phyloP scores from a whole-genome alignment of 345 rosid genomes.

The Iberis pinnata region DNA sequence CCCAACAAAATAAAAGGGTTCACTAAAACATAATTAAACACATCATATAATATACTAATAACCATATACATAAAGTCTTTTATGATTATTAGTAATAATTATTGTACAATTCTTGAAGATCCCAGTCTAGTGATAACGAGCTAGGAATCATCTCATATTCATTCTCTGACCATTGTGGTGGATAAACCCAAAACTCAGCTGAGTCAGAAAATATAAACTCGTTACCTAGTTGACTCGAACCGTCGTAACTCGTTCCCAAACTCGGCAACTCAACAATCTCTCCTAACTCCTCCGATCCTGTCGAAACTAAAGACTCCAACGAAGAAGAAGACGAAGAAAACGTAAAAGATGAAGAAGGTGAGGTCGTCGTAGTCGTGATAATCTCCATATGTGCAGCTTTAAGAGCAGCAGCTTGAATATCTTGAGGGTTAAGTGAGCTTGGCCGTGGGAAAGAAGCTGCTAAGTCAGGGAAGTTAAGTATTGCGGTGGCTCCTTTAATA shows the following conservation, averaged over 20 bases:
- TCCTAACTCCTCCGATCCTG: constrained; percentile 52
- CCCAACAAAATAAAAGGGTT: constrained; percentile 28
- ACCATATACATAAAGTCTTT: not conserved
- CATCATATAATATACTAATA: constrained; percentile 8
- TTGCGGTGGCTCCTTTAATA: constrained; percentile 75
- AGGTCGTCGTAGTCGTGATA: constrained; percentile 23
- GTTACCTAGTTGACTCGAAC: constrained; percentile 29
- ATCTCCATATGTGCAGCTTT: constrained; percentile 76
- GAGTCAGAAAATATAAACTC: constrained; percentile 49
- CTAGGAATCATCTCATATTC: constrained; percentile 32
- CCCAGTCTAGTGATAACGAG: constrained; percentile 21
- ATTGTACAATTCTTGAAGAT: constrained; percentile 27
- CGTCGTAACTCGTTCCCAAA: constrained; percentile 49
- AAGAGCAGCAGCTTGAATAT: constrained; percentile 81
- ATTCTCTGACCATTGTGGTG: constrained; percentile 39
- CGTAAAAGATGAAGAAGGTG: constrained; percentile 25
- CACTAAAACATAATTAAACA: constrained; percentile 21
- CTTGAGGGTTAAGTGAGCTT: constrained; percentile 65
- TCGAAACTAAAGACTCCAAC: constrained; percentile 44
- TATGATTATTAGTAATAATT: constrained; percentile 1
- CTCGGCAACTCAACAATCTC: constrained; percentile 81
- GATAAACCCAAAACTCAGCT: constrained; percentile 36
- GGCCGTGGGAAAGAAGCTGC: constrained; percentile 68
- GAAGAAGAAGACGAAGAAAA: constrained; percentile 33
- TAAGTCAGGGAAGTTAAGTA: constrained; percentile 85